Evolutionary conservation across 352 stramenopile species (phyloP), one percentile per base, ranked within the genome.

Genomic region (Thraustotheca clavata): DNA sequence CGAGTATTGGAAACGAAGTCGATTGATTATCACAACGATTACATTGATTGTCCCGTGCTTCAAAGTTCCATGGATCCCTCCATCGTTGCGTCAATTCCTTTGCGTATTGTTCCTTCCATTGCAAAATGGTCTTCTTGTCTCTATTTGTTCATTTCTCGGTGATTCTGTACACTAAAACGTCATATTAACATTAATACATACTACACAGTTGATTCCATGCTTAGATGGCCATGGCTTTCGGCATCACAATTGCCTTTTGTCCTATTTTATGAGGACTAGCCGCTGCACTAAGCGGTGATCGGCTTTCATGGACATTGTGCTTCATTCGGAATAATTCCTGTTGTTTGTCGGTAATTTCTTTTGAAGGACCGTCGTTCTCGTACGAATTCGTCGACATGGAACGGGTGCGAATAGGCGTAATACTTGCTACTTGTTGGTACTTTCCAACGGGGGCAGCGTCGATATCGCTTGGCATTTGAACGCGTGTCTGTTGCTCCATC

Each of bases 161-260:
- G n/a, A n/a, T n/a, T n/a, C n/a, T n/a, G n/a, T n/a, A 9, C 39
- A 54, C 32, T 35, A 9, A 60, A 27, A 50, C 16, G 26, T 26
- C 36, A 1, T 31, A 5, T 32, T 7, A 22, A 26, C 38, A 20
- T 32, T 59, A 18, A 55, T 61, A 35, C 47, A 24, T 24, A 29
- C 14, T 32, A 6, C n/a, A 52, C 18, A 22, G 20, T 20, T 14
- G 46, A 31, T 7, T 34, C 31, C 34, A 6, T n/a, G 27, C n/a
- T 71, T 79, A 85, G 69, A 84, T 82, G 52, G 61, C 71, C 74
- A 87, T 83, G 43, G 76, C 76, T 68, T 87, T 87, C 60, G 78
- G 78, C 78, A 86, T 87, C 12, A 68, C 47, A 40, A 87, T 74
- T 29, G 77, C 73, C 66, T 87, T 87, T 68, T 87, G 77, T 52